Percentiles rank a stretch among this genome's conserved stretches.
phyloP scores from a whole-genome alignment of 2,329 filamentous ascomycete species.

The Phoma sp. region DNA sequence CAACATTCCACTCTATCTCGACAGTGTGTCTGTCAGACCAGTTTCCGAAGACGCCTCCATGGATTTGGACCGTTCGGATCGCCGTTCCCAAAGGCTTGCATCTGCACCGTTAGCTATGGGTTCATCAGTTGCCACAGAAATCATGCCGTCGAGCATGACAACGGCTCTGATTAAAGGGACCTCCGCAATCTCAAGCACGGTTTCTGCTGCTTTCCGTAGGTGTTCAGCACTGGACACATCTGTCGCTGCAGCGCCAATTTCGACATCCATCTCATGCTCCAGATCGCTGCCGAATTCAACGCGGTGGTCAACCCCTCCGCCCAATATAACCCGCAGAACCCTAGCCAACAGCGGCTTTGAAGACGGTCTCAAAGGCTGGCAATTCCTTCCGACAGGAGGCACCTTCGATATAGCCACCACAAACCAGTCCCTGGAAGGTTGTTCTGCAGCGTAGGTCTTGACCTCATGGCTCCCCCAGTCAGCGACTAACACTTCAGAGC shows the following conservation, averaged over 20 bases:
- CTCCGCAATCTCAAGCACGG: background rate
- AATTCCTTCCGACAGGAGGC: background rate
- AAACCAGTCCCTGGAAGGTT: constrained; percentile 1
- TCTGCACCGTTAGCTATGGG: background rate
- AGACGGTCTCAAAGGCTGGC: background rate
- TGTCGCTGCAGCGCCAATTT: background rate
- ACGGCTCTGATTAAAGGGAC: too few relatives aligned
- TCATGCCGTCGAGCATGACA: too few relatives aligned
- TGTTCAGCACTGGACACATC: background rate
- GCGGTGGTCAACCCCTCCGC: background rate
- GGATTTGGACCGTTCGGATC: background rate
- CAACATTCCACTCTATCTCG: constrained; percentile 1
- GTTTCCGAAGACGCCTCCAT: background rate
- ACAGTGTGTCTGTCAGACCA: background rate
- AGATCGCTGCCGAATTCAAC: background rate
- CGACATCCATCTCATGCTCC: background rate
- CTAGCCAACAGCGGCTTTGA: background rate
- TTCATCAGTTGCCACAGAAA: too few relatives aligned
- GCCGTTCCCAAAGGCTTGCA: background rate
- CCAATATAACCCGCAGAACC: background rate
- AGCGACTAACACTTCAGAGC: background rate
- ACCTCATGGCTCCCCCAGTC: background rate
- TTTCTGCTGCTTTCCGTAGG: background rate
- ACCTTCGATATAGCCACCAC: background rate
- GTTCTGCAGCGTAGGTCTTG: background rate